These are phyloP conservation scores for Antrodiella citrinella DNA, from an alignment of 768 basidiomycete species.

Conservation along the genomic window DNA sequence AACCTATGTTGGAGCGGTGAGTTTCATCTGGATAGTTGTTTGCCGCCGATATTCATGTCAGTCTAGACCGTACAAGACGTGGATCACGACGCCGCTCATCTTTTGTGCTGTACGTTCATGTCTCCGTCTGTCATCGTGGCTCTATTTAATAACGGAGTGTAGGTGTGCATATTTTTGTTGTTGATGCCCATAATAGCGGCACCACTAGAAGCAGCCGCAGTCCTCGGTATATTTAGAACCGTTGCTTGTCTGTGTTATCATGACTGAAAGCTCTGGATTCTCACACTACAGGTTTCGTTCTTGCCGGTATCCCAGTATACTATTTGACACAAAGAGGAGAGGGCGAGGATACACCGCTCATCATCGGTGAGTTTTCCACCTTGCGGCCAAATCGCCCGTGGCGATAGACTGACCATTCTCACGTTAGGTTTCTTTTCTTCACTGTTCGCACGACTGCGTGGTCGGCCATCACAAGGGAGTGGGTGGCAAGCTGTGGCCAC, in stretches of 20 bases:
- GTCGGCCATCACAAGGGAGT: conserved; percentile 43
- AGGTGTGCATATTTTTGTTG: conserved; percentile 86
- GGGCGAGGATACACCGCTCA: conserved; percentile 26
- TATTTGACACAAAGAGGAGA: conserved; percentile 60
- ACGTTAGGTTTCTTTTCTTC: conserved; percentile 33
- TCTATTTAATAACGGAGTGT: not conserved
- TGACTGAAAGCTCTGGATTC: not conserved
- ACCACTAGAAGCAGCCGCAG: conserved; percentile 79
- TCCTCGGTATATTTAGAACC: conserved; percentile 52
- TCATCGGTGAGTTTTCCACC: conserved; percentile 14
- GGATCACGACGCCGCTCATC: conserved; percentile 80
- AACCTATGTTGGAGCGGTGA: conserved; percentile 80
- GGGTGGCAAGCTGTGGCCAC: conserved; percentile 80
- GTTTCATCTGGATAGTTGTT: conserved; percentile 4
- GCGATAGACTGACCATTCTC: not conserved
- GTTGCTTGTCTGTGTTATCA: no score
- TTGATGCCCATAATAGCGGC: conserved; percentile 95
- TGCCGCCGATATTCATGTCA: conserved; percentile 4
- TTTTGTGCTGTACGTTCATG: conserved; percentile 70
- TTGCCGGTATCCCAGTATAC: conserved; percentile 75
- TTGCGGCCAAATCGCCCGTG: not conserved
- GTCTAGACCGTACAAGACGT: conserved; percentile 87
- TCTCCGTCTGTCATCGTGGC: not conserved
- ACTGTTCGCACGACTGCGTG: conserved; percentile 38
- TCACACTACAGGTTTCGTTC: conserved; percentile 53